phyloP scores from a whole-genome alignment of 2,329 filamentous ascomycete species.

The Tolypocladium guangdongense region DNA sequence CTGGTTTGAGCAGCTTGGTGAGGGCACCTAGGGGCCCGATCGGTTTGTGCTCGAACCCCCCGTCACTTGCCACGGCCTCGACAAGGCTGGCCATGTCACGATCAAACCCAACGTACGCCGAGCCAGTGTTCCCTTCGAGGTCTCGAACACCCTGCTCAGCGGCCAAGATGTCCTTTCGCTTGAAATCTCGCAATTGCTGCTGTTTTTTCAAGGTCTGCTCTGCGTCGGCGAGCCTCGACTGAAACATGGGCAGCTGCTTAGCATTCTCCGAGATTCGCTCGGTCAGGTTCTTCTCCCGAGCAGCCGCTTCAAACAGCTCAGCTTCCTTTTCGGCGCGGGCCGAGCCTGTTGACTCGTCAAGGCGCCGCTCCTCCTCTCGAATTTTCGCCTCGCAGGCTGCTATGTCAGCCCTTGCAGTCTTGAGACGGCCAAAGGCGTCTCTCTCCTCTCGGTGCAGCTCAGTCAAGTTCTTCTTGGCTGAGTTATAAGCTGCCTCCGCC shows the following conservation, averaged over 20 bases:
- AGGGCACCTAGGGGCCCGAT: slow-evolving; percentile 76
- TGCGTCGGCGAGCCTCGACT: slow-evolving; percentile 20
- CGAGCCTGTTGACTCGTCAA: slow-evolving; percentile 60
- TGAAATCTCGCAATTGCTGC: slow-evolving; percentile 24
- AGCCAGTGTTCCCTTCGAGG: slow-evolving; percentile 46
- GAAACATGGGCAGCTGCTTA: slow-evolving; percentile 21
- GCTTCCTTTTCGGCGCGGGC: slow-evolving; percentile 53
- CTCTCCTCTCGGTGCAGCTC: slow-evolving; percentile 53
- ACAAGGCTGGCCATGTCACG: slow-evolving; percentile 52
- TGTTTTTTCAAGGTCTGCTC: slow-evolving; percentile 18
- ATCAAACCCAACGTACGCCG: slow-evolving; percentile 54
- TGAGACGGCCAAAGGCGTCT: slow-evolving; percentile 48
- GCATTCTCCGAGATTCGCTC: slow-evolving; percentile 16
- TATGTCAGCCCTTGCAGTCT: slow-evolving; percentile 36
- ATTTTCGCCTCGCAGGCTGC: slow-evolving; percentile 36
- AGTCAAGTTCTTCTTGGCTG: slow-evolving; percentile 40
- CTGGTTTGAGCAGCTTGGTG: slow-evolving; percentile 63
- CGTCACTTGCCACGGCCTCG: slow-evolving; percentile 57
- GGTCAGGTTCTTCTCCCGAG: slow-evolving; percentile 14
- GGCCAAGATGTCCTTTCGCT: slow-evolving; percentile 41
- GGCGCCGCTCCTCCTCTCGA: slow-evolving; percentile 43
- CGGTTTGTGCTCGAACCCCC: slow-evolving; percentile 57
- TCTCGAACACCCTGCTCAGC: slow-evolving; percentile 32
- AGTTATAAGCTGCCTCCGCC: slow-evolving; percentile 41
- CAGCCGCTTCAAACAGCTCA: slow-evolving; percentile 26